These are phyloP conservation scores for Tranzscheliella williamsii DNA, from an alignment of 1,284 basidiomycete genomes.

Conservation along the genomic window DNA sequence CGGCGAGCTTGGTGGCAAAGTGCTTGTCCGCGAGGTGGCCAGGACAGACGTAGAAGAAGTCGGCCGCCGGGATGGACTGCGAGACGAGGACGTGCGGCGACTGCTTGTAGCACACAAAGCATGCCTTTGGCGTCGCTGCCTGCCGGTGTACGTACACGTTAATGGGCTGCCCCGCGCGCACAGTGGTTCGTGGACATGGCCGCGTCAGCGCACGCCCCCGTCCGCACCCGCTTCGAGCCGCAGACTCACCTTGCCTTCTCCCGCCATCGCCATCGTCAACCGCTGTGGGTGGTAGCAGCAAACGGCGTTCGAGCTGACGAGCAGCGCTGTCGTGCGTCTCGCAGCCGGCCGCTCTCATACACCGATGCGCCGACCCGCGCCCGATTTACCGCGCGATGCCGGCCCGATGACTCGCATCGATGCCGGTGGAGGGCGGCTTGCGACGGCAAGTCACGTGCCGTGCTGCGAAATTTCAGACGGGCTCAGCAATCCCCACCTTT, in stretches of 20 bases:
- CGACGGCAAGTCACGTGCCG: no score
- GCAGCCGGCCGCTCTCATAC: no score
- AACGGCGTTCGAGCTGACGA: no score
- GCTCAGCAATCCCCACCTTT: no score
- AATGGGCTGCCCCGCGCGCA: conserved; percentile 5
- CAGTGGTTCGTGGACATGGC: not conserved
- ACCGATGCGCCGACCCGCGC: no score
- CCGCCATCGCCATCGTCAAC: no score
- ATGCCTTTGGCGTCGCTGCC: conserved; percentile 42
- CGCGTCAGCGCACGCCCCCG: not conserved
- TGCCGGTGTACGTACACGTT: conserved; percentile 50
- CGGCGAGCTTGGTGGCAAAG: conserved; percentile 37
- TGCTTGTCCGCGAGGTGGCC: conserved; percentile 45
- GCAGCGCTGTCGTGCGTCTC: no score
- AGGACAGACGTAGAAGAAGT: conserved; percentile 52
- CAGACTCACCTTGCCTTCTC: conserved; percentile 1
- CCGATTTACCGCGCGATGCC: no score
- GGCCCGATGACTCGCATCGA: no score
- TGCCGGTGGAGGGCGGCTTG: no score
- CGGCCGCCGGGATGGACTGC: conserved; percentile 29
- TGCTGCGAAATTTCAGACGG: no score
- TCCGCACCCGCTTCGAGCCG: not conserved
- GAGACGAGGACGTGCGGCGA: conserved; percentile 48
- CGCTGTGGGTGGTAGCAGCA: no score
- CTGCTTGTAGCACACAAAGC: conserved; percentile 43